A percentile compares a stretch with the other conserved stretches of the same genome.
phyloP scores from a whole-genome alignment of 306 rosid species.

The Vigna mungo region DNA sequence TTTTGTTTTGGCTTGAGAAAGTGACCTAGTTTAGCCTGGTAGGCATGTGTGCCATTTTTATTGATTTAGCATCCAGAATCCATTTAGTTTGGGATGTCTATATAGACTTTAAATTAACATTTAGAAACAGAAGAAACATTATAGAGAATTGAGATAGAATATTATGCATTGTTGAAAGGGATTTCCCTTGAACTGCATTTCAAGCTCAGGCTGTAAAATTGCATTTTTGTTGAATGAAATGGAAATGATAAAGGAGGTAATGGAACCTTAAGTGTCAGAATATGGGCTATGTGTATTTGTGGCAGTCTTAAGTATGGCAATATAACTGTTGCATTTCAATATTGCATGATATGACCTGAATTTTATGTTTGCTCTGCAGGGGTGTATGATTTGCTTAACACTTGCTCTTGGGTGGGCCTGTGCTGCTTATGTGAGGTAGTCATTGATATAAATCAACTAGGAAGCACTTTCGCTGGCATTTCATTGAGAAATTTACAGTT shows the following conservation, averaged over 20 bases:
- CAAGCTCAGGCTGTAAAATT: constrained; percentile 33
- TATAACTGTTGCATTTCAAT: constrained; percentile 27
- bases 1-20: constrained; percentile 35
- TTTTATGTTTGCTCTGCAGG: constrained; percentile 57
- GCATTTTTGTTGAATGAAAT: constrained; percentile 32
- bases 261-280: constrained; percentile 26
- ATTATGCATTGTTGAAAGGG: constrained; percentile 18
- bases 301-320: constrained; percentile 11
- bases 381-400: constrained; percentile 74
- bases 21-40: constrained; percentile 39
- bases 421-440: constrained; percentile 88
- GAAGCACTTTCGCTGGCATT: constrained; percentile 22
- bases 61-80: constrained; percentile 27
- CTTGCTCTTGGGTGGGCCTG: constrained; percentile 93
- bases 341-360: constrained; percentile 19
- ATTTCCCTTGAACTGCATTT: constrained; percentile 22
- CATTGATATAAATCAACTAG: neutral
- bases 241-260: constrained; percentile 27
- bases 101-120: constrained; percentile 26
- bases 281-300: neutral
- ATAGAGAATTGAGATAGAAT: constrained; percentile 14
- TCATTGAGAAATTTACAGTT: constrained; percentile 26
- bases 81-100: constrained; percentile 8
- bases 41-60: constrained; percentile 13
- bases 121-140: constrained; percentile 8